Evolutionary conservation across 106 monocot species (phyloP), one percentile per base, ranked within the genome.

Genomic region (Phalaenopsis aphrodite): DNA sequence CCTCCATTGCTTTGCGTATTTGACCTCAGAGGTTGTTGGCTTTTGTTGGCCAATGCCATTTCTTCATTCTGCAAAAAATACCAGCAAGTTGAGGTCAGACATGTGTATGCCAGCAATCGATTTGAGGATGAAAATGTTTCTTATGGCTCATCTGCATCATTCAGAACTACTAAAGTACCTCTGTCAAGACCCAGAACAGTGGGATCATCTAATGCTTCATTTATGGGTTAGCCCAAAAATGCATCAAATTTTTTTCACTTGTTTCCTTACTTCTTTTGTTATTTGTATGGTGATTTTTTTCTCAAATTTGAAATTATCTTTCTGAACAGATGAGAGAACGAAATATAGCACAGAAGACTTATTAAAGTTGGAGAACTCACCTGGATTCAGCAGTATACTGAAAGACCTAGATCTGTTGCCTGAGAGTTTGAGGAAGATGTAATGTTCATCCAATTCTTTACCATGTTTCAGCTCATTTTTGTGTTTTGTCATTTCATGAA

Each of bases 21-120:
- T 45, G 92, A 98, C 84, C 49, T 98, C 56, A 88, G 90, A 77
- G 92, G 92, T 55, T 94, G 89, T 52, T 98, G 98, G 92, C 90
- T 98, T 75, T 88, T 94, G 84, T 86, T 84, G 5, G 61, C 84
- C 42, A 86, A 92, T 68, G 80, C 23, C 0, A n/a, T 94, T 80
- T 79, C 78, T 46, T 81, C 81, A 78, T 98, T 98, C 81, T 81
- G 88, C 82, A 83, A 42, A 78, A 80, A 30, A 2, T 81, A 91
- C 52, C 86, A 83, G 76, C 46, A 72, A 21, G 88, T 94, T 78
- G 78, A 91, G 37, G 57, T 98, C 72, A 91, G 52, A 36, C 94
- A 98, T 78, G 92, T 93, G 42, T 67, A 82, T n/a, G 41, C 42
- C 21, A 45, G 58, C 36, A 79, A 15, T 38, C 30, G 36, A 47